Conservation (phyloP, 805 yeast species). For the Ogataea methylovora region DNA sequence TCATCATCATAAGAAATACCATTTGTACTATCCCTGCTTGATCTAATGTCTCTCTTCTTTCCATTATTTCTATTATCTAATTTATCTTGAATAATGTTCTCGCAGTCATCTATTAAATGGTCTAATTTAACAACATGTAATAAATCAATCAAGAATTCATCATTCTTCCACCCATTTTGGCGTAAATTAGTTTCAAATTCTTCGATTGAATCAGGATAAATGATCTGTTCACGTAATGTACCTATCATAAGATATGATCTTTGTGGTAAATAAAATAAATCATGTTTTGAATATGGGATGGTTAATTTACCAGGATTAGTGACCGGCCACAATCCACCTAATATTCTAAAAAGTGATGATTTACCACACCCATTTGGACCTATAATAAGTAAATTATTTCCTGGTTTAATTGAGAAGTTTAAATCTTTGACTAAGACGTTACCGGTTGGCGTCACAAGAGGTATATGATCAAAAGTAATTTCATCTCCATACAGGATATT, state of each 20-base stretch:
- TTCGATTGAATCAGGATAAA: constrained; percentile 71
- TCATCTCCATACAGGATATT: constrained; percentile 43
- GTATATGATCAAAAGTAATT: constrained; percentile 66
- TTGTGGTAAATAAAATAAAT: constrained; percentile 86
- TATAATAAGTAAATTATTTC: constrained; percentile 79
- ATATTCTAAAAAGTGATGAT: constrained; percentile 81
- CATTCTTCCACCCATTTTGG: constrained; percentile 20
- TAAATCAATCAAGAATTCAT: constrained; percentile 44
- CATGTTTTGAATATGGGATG: constrained; percentile 57
- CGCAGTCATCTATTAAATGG: constrained; percentile 43
- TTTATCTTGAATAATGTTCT: constrained; percentile 4
- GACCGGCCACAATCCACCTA: constrained; percentile 93
- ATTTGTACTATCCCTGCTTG: background rate
- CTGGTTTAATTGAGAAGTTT: constrained; percentile 66
- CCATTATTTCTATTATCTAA: background rate
- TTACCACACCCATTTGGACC: constrained; percentile 98
- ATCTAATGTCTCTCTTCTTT: background rate
- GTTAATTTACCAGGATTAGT: constrained; percentile 44
- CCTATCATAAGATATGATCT: constrained; percentile 81
- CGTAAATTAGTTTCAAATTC: constrained; percentile 36
- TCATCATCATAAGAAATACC: constrained; percentile 3
- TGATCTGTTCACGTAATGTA: constrained; percentile 77
- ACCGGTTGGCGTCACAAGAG: constrained; percentile 81
- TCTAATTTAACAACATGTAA: constrained; percentile 51
- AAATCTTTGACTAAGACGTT: constrained; percentile 62